phyloP scores from a whole-genome alignment of 805 yeast species.

The Ogataea naganishii region DNA sequence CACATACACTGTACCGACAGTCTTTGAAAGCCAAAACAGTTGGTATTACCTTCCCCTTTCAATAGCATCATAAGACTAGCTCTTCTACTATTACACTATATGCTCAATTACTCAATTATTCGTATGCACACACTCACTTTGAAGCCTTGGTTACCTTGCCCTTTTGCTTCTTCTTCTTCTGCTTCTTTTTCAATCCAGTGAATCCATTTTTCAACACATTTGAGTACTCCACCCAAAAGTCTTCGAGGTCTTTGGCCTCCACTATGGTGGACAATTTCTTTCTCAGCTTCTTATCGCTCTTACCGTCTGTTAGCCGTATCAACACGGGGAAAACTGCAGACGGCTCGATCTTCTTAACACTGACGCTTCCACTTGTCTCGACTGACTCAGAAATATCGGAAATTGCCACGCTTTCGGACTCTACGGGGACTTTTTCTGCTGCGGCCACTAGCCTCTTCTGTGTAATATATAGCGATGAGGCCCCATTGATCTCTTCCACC shows the following conservation, averaged over 20 bases:
- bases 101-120: too few relatives aligned
- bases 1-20: too few relatives aligned
- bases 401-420: conserved; percentile 4
- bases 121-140: conserved; percentile 3
- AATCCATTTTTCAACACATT: conserved; percentile 63
- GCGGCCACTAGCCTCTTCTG: conserved; percentile 41
- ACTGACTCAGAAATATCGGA: neutral
- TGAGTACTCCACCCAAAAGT: conserved; percentile 73
- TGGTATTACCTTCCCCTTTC: too few relatives aligned
- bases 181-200: conserved; percentile 72
- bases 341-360: conserved; percentile 17
- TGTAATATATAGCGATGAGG: conserved; percentile 48
- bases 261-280: conserved; percentile 70
- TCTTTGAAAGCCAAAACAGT: too few relatives aligned
- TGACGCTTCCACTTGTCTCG: neutral
- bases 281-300: conserved; percentile 37
- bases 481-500: conserved; percentile 14
- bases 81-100: too few relatives aligned
- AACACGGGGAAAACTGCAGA: conserved; percentile 55
- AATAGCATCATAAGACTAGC: too few relatives aligned
- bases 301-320: conserved; percentile 60
- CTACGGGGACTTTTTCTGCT: conserved; percentile 11
- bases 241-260: conserved; percentile 46
- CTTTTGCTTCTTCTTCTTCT: conserved; percentile 64
- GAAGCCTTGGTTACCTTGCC: conserved; percentile 22